These are phyloP conservation scores for Pseudogymnoascus sp. DNA, from an alignment of 2,329 filamentous ascomycete species.

Conservation along the genomic window DNA sequence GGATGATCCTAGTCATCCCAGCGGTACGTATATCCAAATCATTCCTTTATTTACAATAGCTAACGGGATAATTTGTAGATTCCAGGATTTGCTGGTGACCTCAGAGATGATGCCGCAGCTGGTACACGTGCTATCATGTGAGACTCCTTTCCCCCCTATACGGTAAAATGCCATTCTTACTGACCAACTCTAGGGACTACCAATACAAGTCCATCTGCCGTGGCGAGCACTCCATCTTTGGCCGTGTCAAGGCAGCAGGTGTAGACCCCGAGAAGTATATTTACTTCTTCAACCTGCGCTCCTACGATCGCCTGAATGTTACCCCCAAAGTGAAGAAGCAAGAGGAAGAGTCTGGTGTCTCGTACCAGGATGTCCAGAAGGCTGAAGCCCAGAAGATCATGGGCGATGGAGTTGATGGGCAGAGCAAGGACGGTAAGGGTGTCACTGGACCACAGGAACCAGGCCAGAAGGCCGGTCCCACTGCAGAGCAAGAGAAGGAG, in stretches of 20 bases:
- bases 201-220: conserved; percentile 95
- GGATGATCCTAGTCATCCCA: conserved; percentile 83
- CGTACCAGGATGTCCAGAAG: conserved; percentile 77
- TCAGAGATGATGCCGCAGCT: conserved; percentile 71
- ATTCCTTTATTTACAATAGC: not conserved
- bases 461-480: conserved; percentile 25
- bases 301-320: conserved; percentile 85
- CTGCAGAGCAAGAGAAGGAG: conserved; percentile 32
- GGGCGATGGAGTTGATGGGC: conserved; percentile 60
- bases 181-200: conserved; percentile 51
- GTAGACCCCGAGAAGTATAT: conserved; percentile 74
- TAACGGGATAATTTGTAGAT: conserved; percentile 35
- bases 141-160: not conserved
- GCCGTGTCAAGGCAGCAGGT: conserved; percentile 62
- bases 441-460: not conserved
- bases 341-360: conserved; percentile 73
- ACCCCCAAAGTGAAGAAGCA: conserved; percentile 64
- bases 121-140: conserved; percentile 84
- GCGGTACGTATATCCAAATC: conserved; percentile 31
- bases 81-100: conserved; percentile 87
- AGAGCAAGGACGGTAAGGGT: conserved; percentile 31
- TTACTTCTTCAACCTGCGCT: conserved; percentile 88
- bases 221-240: conserved; percentile 85
- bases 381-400: conserved; percentile 87
- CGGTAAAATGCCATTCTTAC: conserved; percentile 27